phyloP scores from a whole-genome alignment of 192 early-diverging fungal genomes.

The Coemansia sp. region DNA sequence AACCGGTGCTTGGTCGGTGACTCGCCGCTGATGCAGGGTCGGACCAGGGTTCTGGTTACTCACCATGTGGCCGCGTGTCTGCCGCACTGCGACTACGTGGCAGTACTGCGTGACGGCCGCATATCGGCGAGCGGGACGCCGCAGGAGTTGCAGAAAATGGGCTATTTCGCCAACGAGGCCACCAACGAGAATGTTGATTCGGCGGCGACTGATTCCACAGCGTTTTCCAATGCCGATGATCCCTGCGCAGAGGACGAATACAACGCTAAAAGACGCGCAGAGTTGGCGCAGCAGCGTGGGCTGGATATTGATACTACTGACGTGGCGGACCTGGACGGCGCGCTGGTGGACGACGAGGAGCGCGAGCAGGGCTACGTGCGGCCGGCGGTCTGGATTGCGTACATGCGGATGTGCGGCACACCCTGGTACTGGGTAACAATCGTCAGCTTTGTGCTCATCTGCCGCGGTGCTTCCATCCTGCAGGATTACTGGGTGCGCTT shows the following conservation, averaged over 20 bases:
- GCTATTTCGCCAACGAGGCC: slow-evolving; percentile 12
- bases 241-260: slow-evolving; percentile 33
- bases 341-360: slow-evolving; percentile 83
- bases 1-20: slow-evolving; percentile 68
- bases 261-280: slow-evolving; percentile 13
- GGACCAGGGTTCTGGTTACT: slow-evolving; percentile 89
- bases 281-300: slow-evolving; percentile 24
- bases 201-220: neutral
- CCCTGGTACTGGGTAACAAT: slow-evolving; percentile 58
- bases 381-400: slow-evolving; percentile 73
- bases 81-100: slow-evolving; percentile 57
- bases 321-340: slow-evolving; percentile 47
- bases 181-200: neutral
- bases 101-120: slow-evolving; percentile 63
- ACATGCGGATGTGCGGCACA: slow-evolving; percentile 71
- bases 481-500: slow-evolving; percentile 68
- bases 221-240: slow-evolving; percentile 22
- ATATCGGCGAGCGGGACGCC: slow-evolving; percentile 59
- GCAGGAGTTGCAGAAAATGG: slow-evolving; percentile 29
- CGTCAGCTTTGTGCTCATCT: slow-evolving; percentile 28
- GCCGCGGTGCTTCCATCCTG: slow-evolving; percentile 51
- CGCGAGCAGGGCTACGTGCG: slow-evolving; percentile 78
- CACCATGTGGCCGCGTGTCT: slow-evolving; percentile 77
- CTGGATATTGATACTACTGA: neutral
- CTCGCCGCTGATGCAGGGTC: slow-evolving; percentile 65